Conservation (phyloP, 371 early-diverging fungal genomes). For the Lichtheimia ornata region DNA sequence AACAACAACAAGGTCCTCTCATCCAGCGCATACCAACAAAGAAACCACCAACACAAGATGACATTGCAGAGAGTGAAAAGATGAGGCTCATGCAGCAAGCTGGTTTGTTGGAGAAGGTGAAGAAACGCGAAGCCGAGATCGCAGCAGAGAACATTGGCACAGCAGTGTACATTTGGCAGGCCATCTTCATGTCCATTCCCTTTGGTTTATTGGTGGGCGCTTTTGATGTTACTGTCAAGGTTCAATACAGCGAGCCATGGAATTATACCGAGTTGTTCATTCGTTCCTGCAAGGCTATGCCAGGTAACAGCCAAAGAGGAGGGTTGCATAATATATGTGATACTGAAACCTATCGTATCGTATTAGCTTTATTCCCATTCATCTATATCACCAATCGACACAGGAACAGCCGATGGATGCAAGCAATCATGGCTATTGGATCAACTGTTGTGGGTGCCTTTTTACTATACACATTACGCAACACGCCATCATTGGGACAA, state of each 20-base stretch:
- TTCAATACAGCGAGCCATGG: constrained; percentile 60
- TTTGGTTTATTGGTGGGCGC: constrained; percentile 56
- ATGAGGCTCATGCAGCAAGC: constrained; percentile 52
- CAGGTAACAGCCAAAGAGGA: constrained; percentile 40
- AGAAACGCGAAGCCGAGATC: constrained; percentile 37
- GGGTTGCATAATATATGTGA: neutral
- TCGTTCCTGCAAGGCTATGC: constrained; percentile 45
- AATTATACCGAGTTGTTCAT: constrained; percentile 29
- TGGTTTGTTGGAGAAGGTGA: constrained; percentile 49
- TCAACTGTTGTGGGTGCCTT: constrained; percentile 50
- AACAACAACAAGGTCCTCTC: constrained; percentile 23
- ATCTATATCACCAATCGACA: constrained; percentile 59
- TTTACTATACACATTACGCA: constrained; percentile 53
- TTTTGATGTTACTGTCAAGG: constrained; percentile 61
- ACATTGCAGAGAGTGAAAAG: constrained; percentile 45
- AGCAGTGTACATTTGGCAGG: constrained; percentile 56
- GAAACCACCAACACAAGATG: constrained; percentile 10
- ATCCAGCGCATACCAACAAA: constrained; percentile 37
- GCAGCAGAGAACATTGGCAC: constrained; percentile 22
- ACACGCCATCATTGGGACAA: constrained; percentile 63
- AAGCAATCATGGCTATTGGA: constrained; percentile 46
- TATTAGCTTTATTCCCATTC: constrained; percentile 51
- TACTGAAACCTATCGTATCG: neutral
- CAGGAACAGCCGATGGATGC: constrained; percentile 37
- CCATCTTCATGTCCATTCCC: constrained; percentile 56